Evolutionary conservation across 306 rosid species (phyloP), one percentile per base, ranked within the genome.

Genomic region (Rosa chinensis): DNA sequence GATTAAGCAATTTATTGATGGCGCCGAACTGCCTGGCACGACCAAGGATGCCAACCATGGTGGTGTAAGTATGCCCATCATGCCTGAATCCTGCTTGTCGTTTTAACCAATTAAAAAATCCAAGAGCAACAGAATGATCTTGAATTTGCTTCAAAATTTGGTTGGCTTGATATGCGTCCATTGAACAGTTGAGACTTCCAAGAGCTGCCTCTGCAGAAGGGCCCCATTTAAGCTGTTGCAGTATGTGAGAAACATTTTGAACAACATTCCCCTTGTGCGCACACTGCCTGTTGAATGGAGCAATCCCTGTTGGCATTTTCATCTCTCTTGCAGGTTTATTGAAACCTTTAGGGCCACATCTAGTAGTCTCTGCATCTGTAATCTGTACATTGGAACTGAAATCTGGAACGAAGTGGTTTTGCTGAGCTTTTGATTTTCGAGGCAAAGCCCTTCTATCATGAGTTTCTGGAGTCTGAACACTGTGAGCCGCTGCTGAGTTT

Each of bases 31-130:
- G 92, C 82, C 91, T 89, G 73, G 92, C 94, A 56, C 95, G 95
- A n/a, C 97, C 97, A 42, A 94, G 90, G 82, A 91, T 88, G 78
- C 99, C 99, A 79, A 94, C 94, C 97, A 92, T 94, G 70, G 97
- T 94, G 53, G 99, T 94, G 74, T 92, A 94, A 67, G 97, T 92
- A 81, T 94, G 94, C 35, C 89, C 97, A 78, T 94, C 99, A 76
- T 94, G 99, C 82, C 81, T 79, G 88, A 92, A 94, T 32, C 95
- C 87, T 1, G 90, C 82, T 76, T 85, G 89, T 52, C 58, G 87
- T 86, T 92, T 94, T 73, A 94, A 82, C 97, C 99, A 94, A 84
- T 84, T 66, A 74, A 94, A 94, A 84, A 94, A 92, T 21, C 85
- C 87, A 73, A 91, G 88, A 44, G 97, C 97, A 73, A 92, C 97